Base-by-base conservation (phyloP, 208 protist genomes). In the Acanthamoeba triangularis region DNA sequence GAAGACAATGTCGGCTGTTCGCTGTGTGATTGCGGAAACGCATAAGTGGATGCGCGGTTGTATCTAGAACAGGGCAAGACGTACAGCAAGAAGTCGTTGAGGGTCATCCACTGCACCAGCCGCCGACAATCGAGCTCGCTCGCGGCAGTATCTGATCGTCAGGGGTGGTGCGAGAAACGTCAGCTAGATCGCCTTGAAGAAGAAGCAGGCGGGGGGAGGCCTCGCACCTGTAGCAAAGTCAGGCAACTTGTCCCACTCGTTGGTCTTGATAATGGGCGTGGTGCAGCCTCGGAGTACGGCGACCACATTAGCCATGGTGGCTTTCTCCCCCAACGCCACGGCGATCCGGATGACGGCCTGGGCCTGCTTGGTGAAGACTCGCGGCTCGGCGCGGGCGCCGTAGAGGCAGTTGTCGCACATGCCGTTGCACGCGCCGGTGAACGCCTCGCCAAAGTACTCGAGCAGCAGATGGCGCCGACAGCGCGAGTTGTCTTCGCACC, bases 361-460 rank as follows among this genome's bases (percentile, higher is more conserved):
- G 7, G 80, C 80, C 41, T 65, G 49, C 41, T 10, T 18, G 30
- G 80, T 63, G 28, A 54, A 61, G n/a, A 63, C 80, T 1, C 52
- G 80, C 30, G 44, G 44, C 44, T 47, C 44, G 44, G 44, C n/a
- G n/a, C 49, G 49, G 18, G 80, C 49, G 25, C 80, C 52, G 44
- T 16, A 88, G 0, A 88, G 44, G 30, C 80, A 88, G 16, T 88
- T 88, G 35, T 88, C 80, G 80, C 80, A 88, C 80, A 63, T 88
- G 14, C 80, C 80, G 25, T 88, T 88, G 49, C 80, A 65, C 52
- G 49, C 18, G 20, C 80, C 80, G 6, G 72, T 41, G 52, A 88
- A 88, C 2, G 44, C 2, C 30, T 88, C 80, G 44, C 80, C 80
- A 63, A 88, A 88, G 80, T 88, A 88, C 23, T 33, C 80, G 3